phyloP scores from a whole-genome alignment of 208 protist species.

The Crithidia bombi region DNA sequence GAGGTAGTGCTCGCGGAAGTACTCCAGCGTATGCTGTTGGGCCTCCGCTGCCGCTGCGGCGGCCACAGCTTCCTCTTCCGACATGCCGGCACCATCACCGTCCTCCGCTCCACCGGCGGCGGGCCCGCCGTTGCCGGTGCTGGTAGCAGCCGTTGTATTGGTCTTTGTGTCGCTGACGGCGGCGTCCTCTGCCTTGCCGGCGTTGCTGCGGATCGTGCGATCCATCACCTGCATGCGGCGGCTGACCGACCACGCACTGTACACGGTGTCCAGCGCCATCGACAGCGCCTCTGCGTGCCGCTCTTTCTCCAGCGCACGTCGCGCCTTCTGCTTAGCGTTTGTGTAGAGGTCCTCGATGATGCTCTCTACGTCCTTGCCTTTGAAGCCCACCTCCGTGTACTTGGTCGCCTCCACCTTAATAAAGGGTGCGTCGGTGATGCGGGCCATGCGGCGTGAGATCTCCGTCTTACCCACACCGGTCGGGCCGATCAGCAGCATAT shows the following conservation, averaged over 20 bases:
- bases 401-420: conserved; percentile 99
- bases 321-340: conserved; percentile 90
- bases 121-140: background rate
- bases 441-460: conserved; percentile 96
- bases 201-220: conserved; percentile 18
- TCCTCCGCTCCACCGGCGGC: conserved; percentile 22
- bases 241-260: conserved; percentile 63
- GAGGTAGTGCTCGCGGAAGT: conserved; percentile 80
- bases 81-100: background rate
- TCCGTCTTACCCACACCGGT: conserved; percentile 96
- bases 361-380: conserved; percentile 96
- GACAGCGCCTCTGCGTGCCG: conserved; percentile 72
- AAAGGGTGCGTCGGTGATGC: conserved; percentile 97
- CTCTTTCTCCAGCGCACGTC: conserved; percentile 65
- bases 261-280: conserved; percentile 82
- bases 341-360: conserved; percentile 96
- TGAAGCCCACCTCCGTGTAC: conserved; percentile 97
- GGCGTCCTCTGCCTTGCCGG: conserved; percentile 3
- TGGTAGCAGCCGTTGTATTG: background rate
- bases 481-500: conserved; percentile 94
- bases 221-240: conserved; percentile 38
- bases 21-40: conserved; percentile 67
- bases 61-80: conserved; percentile 8
- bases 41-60: conserved; percentile 13
- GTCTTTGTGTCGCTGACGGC: background rate